Evolutionary conservation across 2,329 filamentous ascomycete genomes (phyloP).

Genomic region (Blastomyces emzantsi): DNA sequence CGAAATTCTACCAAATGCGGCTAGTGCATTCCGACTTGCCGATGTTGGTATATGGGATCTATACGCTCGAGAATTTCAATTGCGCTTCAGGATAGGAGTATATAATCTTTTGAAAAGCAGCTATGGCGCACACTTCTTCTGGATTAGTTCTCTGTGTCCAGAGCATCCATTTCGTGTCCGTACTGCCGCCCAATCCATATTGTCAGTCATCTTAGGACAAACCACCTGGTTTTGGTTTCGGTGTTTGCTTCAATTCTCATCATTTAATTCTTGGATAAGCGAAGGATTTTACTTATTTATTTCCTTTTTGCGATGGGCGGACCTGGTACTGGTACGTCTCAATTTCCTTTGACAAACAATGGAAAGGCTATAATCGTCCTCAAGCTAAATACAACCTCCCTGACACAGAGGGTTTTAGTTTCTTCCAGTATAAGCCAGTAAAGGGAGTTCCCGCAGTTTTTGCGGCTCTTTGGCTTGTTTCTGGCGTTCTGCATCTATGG

Average conservation of each 20-base stretch:
- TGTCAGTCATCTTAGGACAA: neutral
- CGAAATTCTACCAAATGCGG: constrained; percentile 2
- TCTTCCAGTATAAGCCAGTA: constrained; percentile 36
- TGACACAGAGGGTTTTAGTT: constrained; percentile 26
- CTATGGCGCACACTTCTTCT: neutral
- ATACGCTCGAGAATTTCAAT: neutral
- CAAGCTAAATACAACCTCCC: constrained; percentile 9
- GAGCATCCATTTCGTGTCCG: neutral
- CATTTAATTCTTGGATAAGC: neutral
- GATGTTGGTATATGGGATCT: neutral
- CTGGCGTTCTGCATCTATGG: constrained; percentile 31
- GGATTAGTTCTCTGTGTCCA: neutral
- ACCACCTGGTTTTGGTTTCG: neutral
- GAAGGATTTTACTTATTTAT: neutral
- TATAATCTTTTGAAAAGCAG: constrained; percentile 1
- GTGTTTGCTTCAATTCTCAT: neutral
- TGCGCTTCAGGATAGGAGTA: neutral
- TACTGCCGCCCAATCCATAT: neutral
- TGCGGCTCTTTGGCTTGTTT: constrained; percentile 32
- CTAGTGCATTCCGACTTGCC: neutral
- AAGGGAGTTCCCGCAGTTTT: constrained; percentile 36
- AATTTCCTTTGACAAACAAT: neutral
- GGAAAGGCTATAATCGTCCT: neutral
- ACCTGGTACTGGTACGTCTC: constrained; percentile 1
- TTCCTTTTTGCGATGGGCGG: neutral